Base-by-base conservation (phyloP, 129 eudicot genomes). In the Smallanthus sonchifolius region DNA sequence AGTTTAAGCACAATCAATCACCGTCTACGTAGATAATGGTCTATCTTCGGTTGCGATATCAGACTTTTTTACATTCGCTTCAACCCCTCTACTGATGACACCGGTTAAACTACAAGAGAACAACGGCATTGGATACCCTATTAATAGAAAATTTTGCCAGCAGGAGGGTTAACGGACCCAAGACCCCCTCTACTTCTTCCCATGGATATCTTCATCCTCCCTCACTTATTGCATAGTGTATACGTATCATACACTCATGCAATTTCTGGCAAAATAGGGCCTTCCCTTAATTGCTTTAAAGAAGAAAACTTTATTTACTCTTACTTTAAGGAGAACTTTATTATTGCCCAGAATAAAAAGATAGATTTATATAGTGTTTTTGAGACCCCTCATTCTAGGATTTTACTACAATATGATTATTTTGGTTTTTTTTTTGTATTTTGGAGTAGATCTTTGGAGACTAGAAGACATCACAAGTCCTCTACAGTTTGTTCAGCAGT, bases 401-500 rank as follows among this genome's bases (percentile, higher is more conserved):
- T 57, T 68, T 60, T 77, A n/a, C 65, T 34, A 60, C n/a, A 6
- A 59, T 77, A 6, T 59, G 52, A 69, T 65, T 44, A 34, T 30
- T 68, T 43, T 64, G 71, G 67, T 37, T 75, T 24, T 45, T 7
- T 65, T 16, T 59, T 35, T 76, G n/a, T n/a, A n/a, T 4, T 39
- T 30, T 72, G 67, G 67, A 48, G 35, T 48, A 85, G 89, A 77
- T 80, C 63, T 62, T 72, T 78, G 73, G 89, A 79, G 75, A 63
- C 83, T 43, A 78, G 75, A 79, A 75, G 79, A 74, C 71, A 47
- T 57, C 75, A 44, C 4, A 77, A 74, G 47, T 56, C 79, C 32
- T 65, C 82, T 57, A 68, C 72, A 32, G 61, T 70, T 49, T 76
- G 83, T 75, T 86, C 86, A 37, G 86, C 84, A 14, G 79, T 87